These are phyloP conservation scores for Tolypocladium ophioglossoides DNA, from an alignment of 2,329 filamentous ascomycete genomes.

Conservation along the genomic window DNA sequence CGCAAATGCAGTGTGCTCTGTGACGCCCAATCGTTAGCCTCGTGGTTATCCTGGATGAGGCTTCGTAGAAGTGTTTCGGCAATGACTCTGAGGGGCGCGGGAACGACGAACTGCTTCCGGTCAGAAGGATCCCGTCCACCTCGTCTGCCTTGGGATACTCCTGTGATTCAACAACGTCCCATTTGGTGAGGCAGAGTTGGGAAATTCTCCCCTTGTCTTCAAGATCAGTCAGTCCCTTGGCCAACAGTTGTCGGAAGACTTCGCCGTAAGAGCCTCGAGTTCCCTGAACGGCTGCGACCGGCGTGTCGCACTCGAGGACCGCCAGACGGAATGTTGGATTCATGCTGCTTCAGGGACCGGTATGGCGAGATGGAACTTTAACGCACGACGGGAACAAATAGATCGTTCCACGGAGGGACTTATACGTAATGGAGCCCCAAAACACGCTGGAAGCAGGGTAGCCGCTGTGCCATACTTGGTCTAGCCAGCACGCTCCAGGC, in stretches of 20 bases:
- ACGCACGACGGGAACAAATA: not conserved
- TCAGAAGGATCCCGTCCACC: constrained; percentile 19
- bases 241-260: constrained; percentile 18
- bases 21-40: not conserved
- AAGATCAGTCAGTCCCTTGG: constrained; percentile 12
- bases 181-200: constrained; percentile 15
- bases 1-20: constrained; percentile 25
- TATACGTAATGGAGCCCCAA: not conserved
- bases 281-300: constrained; percentile 14
- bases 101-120: constrained; percentile 20
- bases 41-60: not conserved
- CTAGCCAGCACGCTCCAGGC: not conserved
- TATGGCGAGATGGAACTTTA: not conserved
- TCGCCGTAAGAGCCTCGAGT: constrained; percentile 19
- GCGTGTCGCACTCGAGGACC: constrained; percentile 21
- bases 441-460: no score
- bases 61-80: not conserved
- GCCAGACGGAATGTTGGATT: constrained; percentile 8
- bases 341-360: not conserved
- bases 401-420: not conserved
- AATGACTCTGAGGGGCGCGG: not conserved
- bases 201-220: constrained; percentile 8
- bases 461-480: not conserved
- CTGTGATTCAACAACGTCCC: constrained; percentile 18
- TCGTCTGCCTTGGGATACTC: constrained; percentile 15